Evolutionary conservation across 768 basidiomycete genomes (phyloP), one percentile per base, ranked within the genome.

Genomic region (Russula griseocarnosa): DNA sequence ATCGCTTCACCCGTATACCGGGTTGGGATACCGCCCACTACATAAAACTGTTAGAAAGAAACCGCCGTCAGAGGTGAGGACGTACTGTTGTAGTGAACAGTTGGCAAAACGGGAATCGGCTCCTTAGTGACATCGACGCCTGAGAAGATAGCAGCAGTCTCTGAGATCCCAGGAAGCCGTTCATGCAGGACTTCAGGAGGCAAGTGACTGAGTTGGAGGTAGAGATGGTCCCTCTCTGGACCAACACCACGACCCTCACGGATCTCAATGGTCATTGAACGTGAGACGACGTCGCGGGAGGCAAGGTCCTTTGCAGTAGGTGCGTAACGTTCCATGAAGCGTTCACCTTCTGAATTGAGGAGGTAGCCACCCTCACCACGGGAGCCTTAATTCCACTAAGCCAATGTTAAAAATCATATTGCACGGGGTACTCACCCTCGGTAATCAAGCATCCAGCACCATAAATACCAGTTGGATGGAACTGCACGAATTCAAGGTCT

Each of bases 101-200:
- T 99, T 34, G 97, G 97, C 67, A 99, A 78, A 30, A 99, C 97
- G 42, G 97, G 97, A 71, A 99, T 99, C 40, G 97, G 97, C 75
- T 98, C 96, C 81, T 99, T 98, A 67, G 97, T 98, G 62, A 99
- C 97, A 76, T 99, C 97, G 65, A 98, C 97, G 74, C 97, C 97
- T 69, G 92, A 84, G 79, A 99, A 99, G 74, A 99, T 98, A 61
- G 97, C 90, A 24, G 97, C 97, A 10, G 97, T 99, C 81, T 99
- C 97, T 54, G 97, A 98, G 74, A 99, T 99, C 83, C 97, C 97
- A 65, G 97, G 97, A 28, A 99, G 82, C 72, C 97, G 87, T 76
- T 98, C 96, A 73, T 92, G 94, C 58, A 99, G 86, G 70, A 98
- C 86, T 68, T 97, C 94, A 55, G 97, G 83, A 61, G 97, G 97